phyloP scores from a whole-genome alignment of 73 alveolate species.

The Paramecium pentaurelia region DNA sequence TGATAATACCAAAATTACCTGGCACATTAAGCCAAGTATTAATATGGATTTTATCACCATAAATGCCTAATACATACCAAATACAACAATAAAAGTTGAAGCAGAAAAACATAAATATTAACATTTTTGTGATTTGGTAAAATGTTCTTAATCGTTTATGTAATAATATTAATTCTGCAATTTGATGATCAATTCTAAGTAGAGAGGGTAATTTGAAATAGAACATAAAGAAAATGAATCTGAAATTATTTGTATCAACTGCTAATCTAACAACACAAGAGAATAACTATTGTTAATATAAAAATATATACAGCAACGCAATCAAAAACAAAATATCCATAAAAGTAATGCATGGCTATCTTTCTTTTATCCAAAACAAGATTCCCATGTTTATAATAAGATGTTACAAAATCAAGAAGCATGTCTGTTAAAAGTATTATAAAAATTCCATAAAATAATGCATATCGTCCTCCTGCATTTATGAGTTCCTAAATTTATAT shows the following conservation, averaged over 20 bases:
- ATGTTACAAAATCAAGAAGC: constrained; percentile 18
- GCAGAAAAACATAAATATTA: not conserved
- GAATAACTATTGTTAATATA: not conserved
- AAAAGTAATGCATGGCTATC: not conserved
- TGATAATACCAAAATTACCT: not conserved
- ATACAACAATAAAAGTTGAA: not conserved
- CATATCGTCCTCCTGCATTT: not conserved
- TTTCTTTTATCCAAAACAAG: constrained; percentile 3
- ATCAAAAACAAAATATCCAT: constrained; percentile 18
- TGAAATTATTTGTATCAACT: not conserved
- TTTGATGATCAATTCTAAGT: not conserved
- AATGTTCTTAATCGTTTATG: not conserved
- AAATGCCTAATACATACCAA: not conserved
- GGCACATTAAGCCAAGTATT: not conserved
- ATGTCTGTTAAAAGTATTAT: not conserved
- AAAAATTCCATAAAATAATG: not conserved
- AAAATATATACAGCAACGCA: not conserved
- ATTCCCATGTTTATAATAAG: constrained; percentile 37
- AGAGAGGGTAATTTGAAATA: not conserved
- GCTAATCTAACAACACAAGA: not conserved
- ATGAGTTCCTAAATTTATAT: not conserved
- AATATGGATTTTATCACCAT: not conserved
- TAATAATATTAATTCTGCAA: not conserved
- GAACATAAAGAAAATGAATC: not conserved
- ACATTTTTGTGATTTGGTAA: not conserved